Base-by-base conservation (phyloP, 345 rosid species). In the Camelina sativa region DNA sequence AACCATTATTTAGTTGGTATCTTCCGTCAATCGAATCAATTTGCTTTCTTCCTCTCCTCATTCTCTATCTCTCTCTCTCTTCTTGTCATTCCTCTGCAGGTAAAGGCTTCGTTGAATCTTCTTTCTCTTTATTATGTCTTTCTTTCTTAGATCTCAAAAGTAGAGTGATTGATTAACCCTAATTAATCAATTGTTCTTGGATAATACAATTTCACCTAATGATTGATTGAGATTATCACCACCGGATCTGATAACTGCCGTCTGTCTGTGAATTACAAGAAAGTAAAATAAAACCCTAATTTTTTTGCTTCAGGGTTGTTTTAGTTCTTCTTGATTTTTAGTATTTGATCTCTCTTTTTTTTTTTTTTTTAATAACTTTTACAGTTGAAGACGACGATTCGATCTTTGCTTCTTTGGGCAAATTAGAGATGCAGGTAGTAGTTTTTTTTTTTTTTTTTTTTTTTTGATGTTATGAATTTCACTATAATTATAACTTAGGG, bases 221-320 rank as follows among this genome's bases (percentile, higher is more conserved):
- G 34, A 11, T 37, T n/a, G 9, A 25, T 25, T 25, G 28, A n/a
- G 48, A 1, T 52, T 22, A 17, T 17, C 22, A 48, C 7, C 22
- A 48, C 11, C 16, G n/a, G 75, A 60, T 71, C 51, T 50, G 15
- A 51, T 51, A 2, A 54, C 8, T 54, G 20, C 52, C 30, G 28
- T 25, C 28, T 25, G 10, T 46, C 3, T n/a, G 51, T 46, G 10
- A 47, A 47, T 47, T 47, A 47, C 9, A 47, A 47, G 52, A n/a
- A 47, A 8, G 8, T 6, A 34, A 34, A 7, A 34, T 6, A 47
- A 46, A 7, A 2, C 2, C 58, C 19, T 7, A 32, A 17, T 17
- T 35, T 67, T 17, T 35, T 67, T 15, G 32, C 20, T 40, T 13
- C 16, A 41, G 12, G 15, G 7, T 20, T 3, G 15, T 23, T 23